A percentile compares a stretch with the other conserved stretches of the same genome.
Evolutionary conservation across 2,329 filamentous ascomycete genomes (phyloP).

Genomic region (Neonectria punicea): DNA sequence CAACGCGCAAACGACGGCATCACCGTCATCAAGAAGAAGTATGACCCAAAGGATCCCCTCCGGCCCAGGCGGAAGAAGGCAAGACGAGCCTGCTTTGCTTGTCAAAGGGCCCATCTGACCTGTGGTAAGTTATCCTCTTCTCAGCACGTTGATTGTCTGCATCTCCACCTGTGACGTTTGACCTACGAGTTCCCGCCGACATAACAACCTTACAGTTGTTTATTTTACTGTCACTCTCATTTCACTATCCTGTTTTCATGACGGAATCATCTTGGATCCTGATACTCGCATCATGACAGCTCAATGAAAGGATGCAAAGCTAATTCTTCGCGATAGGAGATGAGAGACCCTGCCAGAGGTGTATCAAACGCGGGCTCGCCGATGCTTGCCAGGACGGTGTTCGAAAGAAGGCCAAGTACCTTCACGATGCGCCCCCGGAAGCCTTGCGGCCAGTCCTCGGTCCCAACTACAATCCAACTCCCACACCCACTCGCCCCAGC

Average conservation of each 20-base stretch:
- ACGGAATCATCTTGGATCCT: conserved; percentile 6
- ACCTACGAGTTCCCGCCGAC: background rate
- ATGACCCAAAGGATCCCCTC: conserved; percentile 87
- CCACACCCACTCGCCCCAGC: conserved; percentile 57
- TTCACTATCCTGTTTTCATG: background rate
- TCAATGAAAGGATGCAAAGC: conserved; percentile 22
- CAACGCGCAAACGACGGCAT: conserved; percentile 58
- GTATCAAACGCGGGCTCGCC: conserved; percentile 91
- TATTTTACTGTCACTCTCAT: background rate
- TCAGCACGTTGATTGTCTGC: conserved; percentile 9
- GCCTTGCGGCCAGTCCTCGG: conserved; percentile 88
- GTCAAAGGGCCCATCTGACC: conserved; percentile 95
- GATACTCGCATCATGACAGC: conserved; percentile 13
- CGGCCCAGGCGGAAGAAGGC: conserved; percentile 96
- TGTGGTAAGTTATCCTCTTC: conserved; percentile 79
- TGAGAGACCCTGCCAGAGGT: conserved; percentile 91
- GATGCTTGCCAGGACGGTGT: conserved; percentile 96
- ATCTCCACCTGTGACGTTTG: conserved; percentile 29
- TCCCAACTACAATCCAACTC: conserved; percentile 72
- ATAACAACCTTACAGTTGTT: background rate
- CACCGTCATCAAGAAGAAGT: conserved; percentile 71
- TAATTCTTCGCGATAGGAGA: conserved; percentile 71
- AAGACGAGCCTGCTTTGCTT: conserved; percentile 93
- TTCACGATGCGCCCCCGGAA: conserved; percentile 93
- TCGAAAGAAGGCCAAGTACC: conserved; percentile 98